phyloP scores from a whole-genome alignment of 1,284 basidiomycete species.

The Ustilago vetiveriae region DNA sequence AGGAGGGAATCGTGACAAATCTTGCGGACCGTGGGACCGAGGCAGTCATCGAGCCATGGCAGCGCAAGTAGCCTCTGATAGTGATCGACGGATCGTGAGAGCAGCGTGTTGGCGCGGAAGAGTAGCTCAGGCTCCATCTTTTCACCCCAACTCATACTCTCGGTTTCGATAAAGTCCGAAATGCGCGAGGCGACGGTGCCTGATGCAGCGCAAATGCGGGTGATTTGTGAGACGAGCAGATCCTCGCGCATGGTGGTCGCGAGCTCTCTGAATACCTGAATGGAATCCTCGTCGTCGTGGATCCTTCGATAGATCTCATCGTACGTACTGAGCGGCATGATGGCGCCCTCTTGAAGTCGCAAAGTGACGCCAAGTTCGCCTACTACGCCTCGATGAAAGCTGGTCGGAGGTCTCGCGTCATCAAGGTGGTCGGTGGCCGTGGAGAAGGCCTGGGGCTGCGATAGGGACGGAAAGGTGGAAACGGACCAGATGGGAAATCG shows the following conservation, averaged over 20 bases:
- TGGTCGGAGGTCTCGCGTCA: constrained; percentile 18
- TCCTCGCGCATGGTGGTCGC: constrained; percentile 50
- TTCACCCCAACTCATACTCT: constrained; percentile 44
- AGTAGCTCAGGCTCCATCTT: constrained; percentile 52
- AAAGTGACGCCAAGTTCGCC: constrained; percentile 54
- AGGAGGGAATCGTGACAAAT: constrained; percentile 45
- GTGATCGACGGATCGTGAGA: constrained; percentile 57
- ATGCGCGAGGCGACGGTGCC: constrained; percentile 54
- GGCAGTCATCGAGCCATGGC: constrained; percentile 54
- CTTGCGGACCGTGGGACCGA: constrained; percentile 49
- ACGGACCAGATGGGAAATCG: constrained; percentile 60
- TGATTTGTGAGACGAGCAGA: constrained; percentile 45
- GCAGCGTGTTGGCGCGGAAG: constrained; percentile 58
- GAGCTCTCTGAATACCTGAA: constrained; percentile 32
- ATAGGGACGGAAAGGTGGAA: constrained; percentile 10
- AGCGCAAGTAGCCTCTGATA: constrained; percentile 51
- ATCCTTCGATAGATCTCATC: constrained; percentile 37
- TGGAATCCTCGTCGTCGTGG: constrained; percentile 25
- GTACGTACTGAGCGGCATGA: constrained; percentile 53
- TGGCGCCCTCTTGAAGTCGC: constrained; percentile 44
- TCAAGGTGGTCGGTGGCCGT: constrained; percentile 10
- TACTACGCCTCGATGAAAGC: constrained; percentile 45
- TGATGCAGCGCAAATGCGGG: constrained; percentile 50
- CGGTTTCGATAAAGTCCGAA: constrained; percentile 39
- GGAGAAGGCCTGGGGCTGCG: neutral